Evolutionary conservation across 2,329 filamentous ascomycete species (phyloP), one percentile per base, ranked within the genome.

Genomic region (Ploettnerulaceae sp.): DNA sequence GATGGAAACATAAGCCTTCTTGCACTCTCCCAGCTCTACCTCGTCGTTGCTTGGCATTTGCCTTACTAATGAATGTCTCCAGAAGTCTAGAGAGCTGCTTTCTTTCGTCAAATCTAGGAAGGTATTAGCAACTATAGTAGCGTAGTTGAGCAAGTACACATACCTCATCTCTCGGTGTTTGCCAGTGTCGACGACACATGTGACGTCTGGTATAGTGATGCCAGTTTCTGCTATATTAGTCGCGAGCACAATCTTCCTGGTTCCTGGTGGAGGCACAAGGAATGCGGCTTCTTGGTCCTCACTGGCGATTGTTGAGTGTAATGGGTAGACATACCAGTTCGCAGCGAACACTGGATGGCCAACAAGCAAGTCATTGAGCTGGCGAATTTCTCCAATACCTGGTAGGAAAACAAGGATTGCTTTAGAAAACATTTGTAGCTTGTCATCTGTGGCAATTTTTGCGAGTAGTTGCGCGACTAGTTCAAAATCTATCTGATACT

Each of bases 191-290:
- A 98, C 86, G 35, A 98, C 93, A 58, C 90, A 95, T 0, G 93
- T 97, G 22, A 98, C 88, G 63, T 98, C 93, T 1, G 93, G 93
- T 55, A 98, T 98, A 0, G 93, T 98, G 62, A 98, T 95, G 71
- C 93, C 93, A 0, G 93, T 98, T 66, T 98, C 93, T 4, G 93
- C 93, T 64, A 98, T 98, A 62, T 98, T 98, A 11, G 93, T 98
- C 1, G 93, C 90, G 45, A 98, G 76, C 2, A 98, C 91, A 54
- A 98, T 93, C 69, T 98, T 98, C 53, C 90, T 79, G 47, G 82
- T 74, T 0, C 91, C 91, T 3, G 74, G 75, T 1, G 90, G 89
- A 5, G 93, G 93, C 0, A 95, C 69, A 5, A 88, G 71, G 64
- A 98, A 98, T 0, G 93, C 93, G 25, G 86, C 83, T 66, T 98